A percentile compares a stretch with the other conserved stretches of the same genome.
phyloP scores from a whole-genome alignment of 176 grass and related monocot genomes.

The Melocanna baccifera region DNA sequence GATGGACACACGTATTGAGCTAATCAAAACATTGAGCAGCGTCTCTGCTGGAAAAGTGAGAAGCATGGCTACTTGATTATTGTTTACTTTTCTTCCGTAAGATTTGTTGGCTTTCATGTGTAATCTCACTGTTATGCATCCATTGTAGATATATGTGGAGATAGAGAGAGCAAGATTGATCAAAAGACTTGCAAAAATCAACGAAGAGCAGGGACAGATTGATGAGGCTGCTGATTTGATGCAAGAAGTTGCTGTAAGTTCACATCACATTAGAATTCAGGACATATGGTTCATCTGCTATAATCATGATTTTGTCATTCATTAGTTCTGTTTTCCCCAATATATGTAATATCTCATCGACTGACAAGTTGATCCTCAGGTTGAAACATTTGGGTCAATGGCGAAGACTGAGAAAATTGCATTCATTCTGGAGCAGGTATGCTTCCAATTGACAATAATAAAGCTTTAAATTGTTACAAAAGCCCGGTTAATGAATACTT shows the following conservation, averaged over 20 bases:
- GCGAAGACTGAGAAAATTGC: constrained; percentile 96
- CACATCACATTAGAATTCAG: background rate
- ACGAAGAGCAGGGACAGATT: constrained; percentile 79
- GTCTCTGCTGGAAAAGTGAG: constrained; percentile 93
- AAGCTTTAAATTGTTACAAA: background rate
- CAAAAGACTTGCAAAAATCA: constrained; percentile 95
- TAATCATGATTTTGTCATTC: background rate
- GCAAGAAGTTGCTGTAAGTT: constrained; percentile 99
- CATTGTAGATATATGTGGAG: constrained; percentile 87
- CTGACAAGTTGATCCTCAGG: constrained; percentile 47
- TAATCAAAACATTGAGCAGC: constrained; percentile 89
- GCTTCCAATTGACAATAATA: background rate
- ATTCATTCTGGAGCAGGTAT: constrained; percentile 95
- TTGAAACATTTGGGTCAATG: constrained; percentile 98
- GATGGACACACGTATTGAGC: constrained; percentile 71
- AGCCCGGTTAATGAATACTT: background rate
- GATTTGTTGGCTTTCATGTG: background rate
- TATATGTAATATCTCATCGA: background rate
- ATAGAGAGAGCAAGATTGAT: constrained; percentile 96
- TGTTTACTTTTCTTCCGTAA: constrained; percentile 12
- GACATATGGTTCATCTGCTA: background rate
- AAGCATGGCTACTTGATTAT: background rate
- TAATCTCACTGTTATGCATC: constrained; percentile 10
- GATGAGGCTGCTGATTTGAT: constrained; percentile 96
- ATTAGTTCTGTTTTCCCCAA: background rate